phyloP scores from a whole-genome alignment of 2,329 filamentous ascomycete species.

The Pyrenochaeta sp. region DNA sequence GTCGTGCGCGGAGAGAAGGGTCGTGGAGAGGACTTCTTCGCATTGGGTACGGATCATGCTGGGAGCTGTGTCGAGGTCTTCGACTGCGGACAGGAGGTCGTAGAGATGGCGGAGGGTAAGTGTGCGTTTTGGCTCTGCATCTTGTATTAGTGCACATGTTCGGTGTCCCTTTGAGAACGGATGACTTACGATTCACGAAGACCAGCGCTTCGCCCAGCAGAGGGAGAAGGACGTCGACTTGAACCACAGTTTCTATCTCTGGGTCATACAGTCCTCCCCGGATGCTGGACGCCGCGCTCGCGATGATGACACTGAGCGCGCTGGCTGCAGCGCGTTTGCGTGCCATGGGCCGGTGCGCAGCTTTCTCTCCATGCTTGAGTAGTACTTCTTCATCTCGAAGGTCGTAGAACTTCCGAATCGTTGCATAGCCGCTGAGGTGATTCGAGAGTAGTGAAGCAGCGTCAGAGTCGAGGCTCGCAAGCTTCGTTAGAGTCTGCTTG shows the following conservation, averaged over 20 bases:
- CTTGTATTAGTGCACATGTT: conserved; percentile 13
- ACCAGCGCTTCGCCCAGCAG: conserved; percentile 84
- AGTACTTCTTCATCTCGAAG: conserved; percentile 75
- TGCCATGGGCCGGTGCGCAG: conserved; percentile 62
- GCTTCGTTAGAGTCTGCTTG: conserved; percentile 72
- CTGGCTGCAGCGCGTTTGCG: conserved; percentile 75
- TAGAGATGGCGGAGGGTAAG: conserved; percentile 78
- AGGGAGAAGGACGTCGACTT: conserved; percentile 84
- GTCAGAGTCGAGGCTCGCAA: conserved; percentile 78
- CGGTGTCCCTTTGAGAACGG: not conserved
- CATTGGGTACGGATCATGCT: conserved; percentile 76
- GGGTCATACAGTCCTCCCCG: conserved; percentile 89
- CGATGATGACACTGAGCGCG: conserved; percentile 82
- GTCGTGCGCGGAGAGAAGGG: conserved; percentile 73
- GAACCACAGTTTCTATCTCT: conserved; percentile 80
- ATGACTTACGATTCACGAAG: conserved; percentile 68
- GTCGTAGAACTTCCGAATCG: conserved; percentile 87
- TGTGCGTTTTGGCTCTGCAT: conserved; percentile 62
- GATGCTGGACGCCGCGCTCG: conserved; percentile 88
- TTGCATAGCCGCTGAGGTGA: conserved; percentile 91
- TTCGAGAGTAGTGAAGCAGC: conserved; percentile 85
- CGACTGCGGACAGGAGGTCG: conserved; percentile 76
- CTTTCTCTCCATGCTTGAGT: conserved; percentile 47
- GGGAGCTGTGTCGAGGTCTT: conserved; percentile 80
- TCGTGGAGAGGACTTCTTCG: conserved; percentile 79